These are phyloP conservation scores for Tilletia indica DNA, from an alignment of 1,284 basidiomycete species.

Conservation along the genomic window DNA sequence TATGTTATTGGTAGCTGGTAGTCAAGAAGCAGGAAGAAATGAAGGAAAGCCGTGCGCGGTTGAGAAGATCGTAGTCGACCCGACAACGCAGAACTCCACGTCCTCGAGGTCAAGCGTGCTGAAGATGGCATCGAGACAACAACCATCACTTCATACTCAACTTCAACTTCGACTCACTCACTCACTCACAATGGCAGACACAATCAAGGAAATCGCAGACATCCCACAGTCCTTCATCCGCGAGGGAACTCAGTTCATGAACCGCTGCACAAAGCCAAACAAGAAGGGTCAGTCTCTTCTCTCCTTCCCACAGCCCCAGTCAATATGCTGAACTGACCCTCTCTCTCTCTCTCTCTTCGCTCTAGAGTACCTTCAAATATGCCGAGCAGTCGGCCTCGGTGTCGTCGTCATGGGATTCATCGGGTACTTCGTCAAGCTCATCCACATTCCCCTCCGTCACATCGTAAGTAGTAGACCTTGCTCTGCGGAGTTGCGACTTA, in stretches of 20 bases:
- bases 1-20: no score
- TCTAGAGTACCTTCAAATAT: constrained; percentile 54
- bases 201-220: constrained; percentile 83
- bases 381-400: constrained; percentile 53
- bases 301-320: background rate
- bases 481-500: no score
- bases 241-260: constrained; percentile 93
- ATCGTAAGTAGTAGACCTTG: constrained; percentile 33
- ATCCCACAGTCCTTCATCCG: constrained; percentile 86
- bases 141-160: no score
- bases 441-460: constrained; percentile 56
- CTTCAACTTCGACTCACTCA: no score
- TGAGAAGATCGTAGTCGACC: no score
- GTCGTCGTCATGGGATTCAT: constrained; percentile 56
- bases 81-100: no score
- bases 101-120: no score
- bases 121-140: no score
- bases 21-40: no score
- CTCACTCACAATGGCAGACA: constrained; percentile 95
- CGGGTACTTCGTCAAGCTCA: constrained; percentile 56
- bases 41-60: no score
- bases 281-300: constrained; percentile 72
- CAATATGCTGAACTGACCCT: background rate
- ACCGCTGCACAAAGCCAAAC: constrained; percentile 94
- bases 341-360: background rate